Evolutionary conservation across 441 rosid genomes (phyloP).

Genomic region (Pelargonium fulgidum): DNA sequence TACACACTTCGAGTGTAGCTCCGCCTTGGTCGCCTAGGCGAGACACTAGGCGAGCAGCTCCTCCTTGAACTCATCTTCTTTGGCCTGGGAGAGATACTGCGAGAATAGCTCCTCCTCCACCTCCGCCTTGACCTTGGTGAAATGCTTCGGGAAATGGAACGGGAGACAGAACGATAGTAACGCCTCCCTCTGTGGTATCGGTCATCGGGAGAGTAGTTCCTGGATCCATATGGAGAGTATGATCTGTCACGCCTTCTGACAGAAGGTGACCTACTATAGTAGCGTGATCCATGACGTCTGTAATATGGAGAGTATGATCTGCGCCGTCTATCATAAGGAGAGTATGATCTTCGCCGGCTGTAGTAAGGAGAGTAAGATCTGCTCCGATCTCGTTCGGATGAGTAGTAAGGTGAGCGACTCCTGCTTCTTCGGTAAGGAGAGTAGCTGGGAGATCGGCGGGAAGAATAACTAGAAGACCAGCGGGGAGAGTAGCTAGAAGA

Average conservation of each 20-base stretch:
- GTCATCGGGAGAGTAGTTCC: background rate
- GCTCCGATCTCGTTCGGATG: constrained; percentile 31
- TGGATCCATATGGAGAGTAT: constrained; percentile 37
- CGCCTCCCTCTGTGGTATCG: constrained; percentile 4
- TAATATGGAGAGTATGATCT: constrained; percentile 40
- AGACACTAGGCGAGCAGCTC: constrained; percentile 12
- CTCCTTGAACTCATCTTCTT: constrained; percentile 11
- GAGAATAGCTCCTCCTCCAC: constrained; percentile 40
- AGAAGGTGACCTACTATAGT: constrained; percentile 43
- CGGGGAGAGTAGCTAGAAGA: constrained; percentile 18
- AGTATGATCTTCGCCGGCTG: constrained; percentile 33
- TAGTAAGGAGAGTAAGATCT: constrained; percentile 39
- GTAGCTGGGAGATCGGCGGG: constrained; percentile 31
- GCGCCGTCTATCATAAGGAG: constrained; percentile 27
- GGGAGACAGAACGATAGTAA: background rate
- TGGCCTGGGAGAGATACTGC: constrained; percentile 37
- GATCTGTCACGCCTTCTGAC: constrained; percentile 40
- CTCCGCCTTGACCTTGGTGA: constrained; percentile 23
- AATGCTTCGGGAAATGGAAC: no score
- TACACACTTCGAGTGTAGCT: background rate
- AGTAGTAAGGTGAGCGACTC: constrained; percentile 41
- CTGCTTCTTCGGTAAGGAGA: constrained; percentile 35
- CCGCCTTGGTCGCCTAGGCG: no score
- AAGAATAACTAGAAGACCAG: background rate
- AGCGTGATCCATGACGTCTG: constrained; percentile 27